phyloP scores from a whole-genome alignment of 768 basidiomycete genomes.

The Strobilomyces echinocephalus region DNA sequence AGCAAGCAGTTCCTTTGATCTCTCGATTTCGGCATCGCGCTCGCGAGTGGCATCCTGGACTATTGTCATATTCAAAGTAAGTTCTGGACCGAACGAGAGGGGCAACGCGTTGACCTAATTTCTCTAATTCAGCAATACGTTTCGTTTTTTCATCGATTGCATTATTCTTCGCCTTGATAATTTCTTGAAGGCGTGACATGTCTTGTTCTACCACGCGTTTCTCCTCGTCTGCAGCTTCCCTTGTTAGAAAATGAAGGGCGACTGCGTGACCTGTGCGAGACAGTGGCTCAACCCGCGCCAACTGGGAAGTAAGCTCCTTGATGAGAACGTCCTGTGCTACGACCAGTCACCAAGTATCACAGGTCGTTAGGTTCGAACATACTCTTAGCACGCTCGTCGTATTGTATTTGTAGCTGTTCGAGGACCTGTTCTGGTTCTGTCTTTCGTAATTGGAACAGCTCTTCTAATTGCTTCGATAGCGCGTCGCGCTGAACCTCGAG shows the following conservation, averaged over 20 bases:
- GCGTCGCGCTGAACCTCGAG: conserved; percentile 40
- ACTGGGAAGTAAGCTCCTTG: conserved; percentile 46
- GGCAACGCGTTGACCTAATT: conserved; percentile 39
- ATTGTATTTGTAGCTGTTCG: conserved; percentile 44
- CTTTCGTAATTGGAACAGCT: conserved; percentile 49
- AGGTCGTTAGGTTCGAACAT: conserved; percentile 6
- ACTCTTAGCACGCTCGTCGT: conserved; percentile 53
- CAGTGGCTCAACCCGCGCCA: conserved; percentile 53
- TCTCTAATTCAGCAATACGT: conserved; percentile 43
- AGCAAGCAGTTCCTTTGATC: conserved; percentile 40
- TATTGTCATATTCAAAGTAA: conserved; percentile 23
- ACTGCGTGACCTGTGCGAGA: conserved; percentile 45
- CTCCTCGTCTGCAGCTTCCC: conserved; percentile 70
- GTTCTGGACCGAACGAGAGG: neutral
- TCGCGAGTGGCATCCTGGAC: conserved; percentile 51
- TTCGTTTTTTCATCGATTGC: conserved; percentile 41
- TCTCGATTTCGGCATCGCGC: conserved; percentile 60
- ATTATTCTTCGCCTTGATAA: conserved; percentile 40
- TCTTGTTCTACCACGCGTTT: conserved; percentile 49
- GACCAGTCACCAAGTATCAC: conserved; percentile 4
- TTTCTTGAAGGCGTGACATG: conserved; percentile 39
- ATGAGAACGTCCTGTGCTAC: conserved; percentile 53
- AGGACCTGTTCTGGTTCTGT: conserved; percentile 63
- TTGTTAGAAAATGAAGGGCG: conserved; percentile 63
- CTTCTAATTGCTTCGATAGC: conserved; percentile 53